Evolutionary conservation across 2,329 filamentous ascomycete genomes (phyloP).

Genomic region (Diplocarpon mali): DNA sequence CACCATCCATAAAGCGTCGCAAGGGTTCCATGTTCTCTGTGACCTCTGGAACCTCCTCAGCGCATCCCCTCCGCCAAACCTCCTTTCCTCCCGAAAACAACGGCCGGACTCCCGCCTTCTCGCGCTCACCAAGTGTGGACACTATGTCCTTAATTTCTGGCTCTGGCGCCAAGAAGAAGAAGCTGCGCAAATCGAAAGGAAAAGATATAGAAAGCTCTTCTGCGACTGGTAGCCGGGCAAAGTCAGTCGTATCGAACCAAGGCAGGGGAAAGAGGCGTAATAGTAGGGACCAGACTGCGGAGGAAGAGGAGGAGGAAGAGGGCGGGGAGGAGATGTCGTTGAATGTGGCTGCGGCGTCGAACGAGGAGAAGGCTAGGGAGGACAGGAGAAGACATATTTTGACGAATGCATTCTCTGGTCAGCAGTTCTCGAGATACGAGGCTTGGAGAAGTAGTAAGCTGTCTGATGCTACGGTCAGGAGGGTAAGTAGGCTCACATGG

Average conservation of each 20-base stretch:
- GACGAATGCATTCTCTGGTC: slow-evolving; percentile 48
- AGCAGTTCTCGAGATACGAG: slow-evolving; percentile 60
- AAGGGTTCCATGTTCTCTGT: slow-evolving; percentile 56
- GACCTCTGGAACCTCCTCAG: slow-evolving; percentile 39
- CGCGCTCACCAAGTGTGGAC: slow-evolving; percentile 57
- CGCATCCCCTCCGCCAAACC: slow-evolving; percentile 67
- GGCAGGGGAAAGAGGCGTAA: slow-evolving; percentile 32
- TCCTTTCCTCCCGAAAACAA: slow-evolving; percentile 62
- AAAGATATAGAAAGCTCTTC: slow-evolving; percentile 41
- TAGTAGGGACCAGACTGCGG: slow-evolving; percentile 34
- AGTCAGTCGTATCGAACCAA: slow-evolving; percentile 34
- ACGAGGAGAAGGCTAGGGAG: slow-evolving; percentile 57
- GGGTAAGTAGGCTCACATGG: slow-evolving; percentile 35
- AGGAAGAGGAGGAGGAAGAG: slow-evolving; percentile 45
- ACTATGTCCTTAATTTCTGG: slow-evolving; percentile 49
- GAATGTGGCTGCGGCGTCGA: slow-evolving; percentile 48
- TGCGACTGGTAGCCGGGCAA: slow-evolving; percentile 32
- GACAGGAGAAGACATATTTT: slow-evolving; percentile 47
- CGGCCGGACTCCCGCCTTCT: slow-evolving; percentile 31
- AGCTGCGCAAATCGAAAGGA: slow-evolving; percentile 51
- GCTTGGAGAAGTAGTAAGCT: slow-evolving; percentile 60
- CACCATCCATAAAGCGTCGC: slow-evolving; percentile 49
- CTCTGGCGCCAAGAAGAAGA: slow-evolving; percentile 44
- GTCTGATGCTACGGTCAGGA: slow-evolving; percentile 56
- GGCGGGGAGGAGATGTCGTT: slow-evolving; percentile 38